Percentiles rank a stretch among this genome's conserved stretches.
Evolutionary conservation across 2,329 filamentous ascomycete genomes (phyloP).

Genomic region (Alternaria brassicicola): DNA sequence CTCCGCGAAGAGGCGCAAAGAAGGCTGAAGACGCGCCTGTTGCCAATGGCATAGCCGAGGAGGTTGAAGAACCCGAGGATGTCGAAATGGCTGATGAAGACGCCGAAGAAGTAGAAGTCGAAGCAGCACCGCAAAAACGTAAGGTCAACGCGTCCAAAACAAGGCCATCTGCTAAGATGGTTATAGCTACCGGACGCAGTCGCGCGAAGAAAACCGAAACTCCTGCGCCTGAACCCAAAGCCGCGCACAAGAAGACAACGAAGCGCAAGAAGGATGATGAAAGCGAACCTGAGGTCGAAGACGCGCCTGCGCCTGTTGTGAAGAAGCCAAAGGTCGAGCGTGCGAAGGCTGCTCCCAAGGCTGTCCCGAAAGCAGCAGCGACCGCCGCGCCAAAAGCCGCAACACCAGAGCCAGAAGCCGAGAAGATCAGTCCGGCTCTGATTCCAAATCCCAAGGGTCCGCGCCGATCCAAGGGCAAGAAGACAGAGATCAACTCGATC

Average conservation of each 20-base stretch:
- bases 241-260: conserved; percentile 22
- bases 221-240: conserved; percentile 24
- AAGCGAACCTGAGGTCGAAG: conserved; percentile 27
- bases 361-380: conserved; percentile 17
- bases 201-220: conserved; percentile 39
- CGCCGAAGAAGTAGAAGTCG: conserved; percentile 3
- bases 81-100: conserved; percentile 8
- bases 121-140: conserved; percentile 21
- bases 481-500: conserved; percentile 64
- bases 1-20: conserved; percentile 33
- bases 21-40: conserved; percentile 27
- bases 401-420: conserved; percentile 12
- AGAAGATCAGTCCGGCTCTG: conserved; percentile 20
- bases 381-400: conserved; percentile 14
- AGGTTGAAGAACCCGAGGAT: conserved; percentile 9
- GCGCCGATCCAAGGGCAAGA: conserved; percentile 38
- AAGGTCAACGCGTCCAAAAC: conserved; percentile 17
- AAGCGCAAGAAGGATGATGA: conserved; percentile 44
- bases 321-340: conserved; percentile 34
- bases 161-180: conserved; percentile 14
- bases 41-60: conserved; percentile 18
- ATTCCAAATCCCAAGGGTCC: conserved; percentile 40
- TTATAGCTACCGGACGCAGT: conserved; percentile 25
- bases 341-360: conserved; percentile 22
- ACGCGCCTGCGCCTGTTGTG: conserved; percentile 26